Base-by-base conservation (phyloP, 768 basidiomycete species). In the Boletus insuetus region DNA sequence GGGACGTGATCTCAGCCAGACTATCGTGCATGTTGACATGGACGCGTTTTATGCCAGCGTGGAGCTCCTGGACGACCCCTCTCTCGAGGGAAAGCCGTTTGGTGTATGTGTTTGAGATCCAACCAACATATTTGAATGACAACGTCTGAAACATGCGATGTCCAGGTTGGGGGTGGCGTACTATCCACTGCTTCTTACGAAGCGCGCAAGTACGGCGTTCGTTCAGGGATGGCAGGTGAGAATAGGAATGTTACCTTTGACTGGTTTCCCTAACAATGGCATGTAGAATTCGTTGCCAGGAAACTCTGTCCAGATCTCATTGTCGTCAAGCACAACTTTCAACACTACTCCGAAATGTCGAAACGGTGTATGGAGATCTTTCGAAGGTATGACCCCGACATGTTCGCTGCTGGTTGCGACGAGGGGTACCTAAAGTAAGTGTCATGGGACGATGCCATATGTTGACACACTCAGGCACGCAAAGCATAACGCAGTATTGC, bases 201-300 rank as follows among this genome's bases (percentile, higher is more conserved):
- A 65, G 94, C 94, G 7, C 80, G 94, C 43, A 93, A 89, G 68
- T 93, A 79, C 61, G 94, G 94, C 3, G 89, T 91, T 32, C 86
- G 97, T 42, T 96, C 94, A 6, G 96, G 93, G 29, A 98, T 98
- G 97, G 84, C 96, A n/a, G 82, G 91, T 89, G 63, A 58, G 77
- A 24, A n/a, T 8, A n/a, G 29, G 9, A 13, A 32, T 12, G 5
- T 44, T 39, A 26, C 31, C 14, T 41, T 10, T 0, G n/a, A 29
- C 19, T 17, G 24, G 17, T 22, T 39, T 22, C 17, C 37, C 26
- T 46, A n/a, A 55, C 29, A 49, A 31, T 24, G 14, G 49, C 39
- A 7, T 17, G 46, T 17, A 91, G 94, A 85, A 49, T 96, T 94
- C 69, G 85, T 98, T 42, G 96, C 96, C 16, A 88, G 86, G 76